These are phyloP conservation scores for Styphnolobium japonicum DNA, from an alignment of 306 rosid species.

Conservation along the genomic window DNA sequence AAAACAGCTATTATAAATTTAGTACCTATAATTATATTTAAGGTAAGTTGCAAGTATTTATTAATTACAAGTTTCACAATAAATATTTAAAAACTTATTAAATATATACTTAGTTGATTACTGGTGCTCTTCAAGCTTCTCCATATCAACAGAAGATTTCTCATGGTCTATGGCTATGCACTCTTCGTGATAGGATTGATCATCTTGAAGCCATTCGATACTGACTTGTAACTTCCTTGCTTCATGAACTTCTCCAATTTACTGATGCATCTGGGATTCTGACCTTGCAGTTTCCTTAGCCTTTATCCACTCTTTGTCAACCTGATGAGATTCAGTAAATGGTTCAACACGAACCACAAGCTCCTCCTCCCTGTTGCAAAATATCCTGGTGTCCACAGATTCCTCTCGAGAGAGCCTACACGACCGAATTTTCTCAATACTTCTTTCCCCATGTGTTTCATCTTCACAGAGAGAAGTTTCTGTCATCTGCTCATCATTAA, in stretches of 20 bases:
- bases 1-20: no score
- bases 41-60: no score
- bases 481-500: slow-evolving; percentile 12
- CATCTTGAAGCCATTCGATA: slow-evolving; percentile 33
- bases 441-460: not conserved
- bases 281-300: slow-evolving; percentile 14
- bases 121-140: slow-evolving; percentile 11
- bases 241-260: slow-evolving; percentile 7
- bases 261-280: slow-evolving; percentile 13
- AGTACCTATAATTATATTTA: no score
- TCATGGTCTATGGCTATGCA: slow-evolving; percentile 26
- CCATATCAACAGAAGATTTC: not conserved
- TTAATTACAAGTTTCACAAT: no score
- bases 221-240: slow-evolving; percentile 21
- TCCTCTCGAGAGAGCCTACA: slow-evolving; percentile 24
- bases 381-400: slow-evolving; percentile 14
- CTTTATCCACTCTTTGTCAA: slow-evolving; percentile 5
- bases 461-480: slow-evolving; percentile 1
- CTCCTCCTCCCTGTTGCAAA: slow-evolving; percentile 7
- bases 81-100: no score
- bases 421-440: slow-evolving; percentile 15
- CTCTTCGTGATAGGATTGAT: slow-evolving; percentile 20
- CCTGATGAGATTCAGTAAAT: slow-evolving; percentile 20
- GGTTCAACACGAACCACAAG: slow-evolving; percentile 1
- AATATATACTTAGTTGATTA: no score